Evolutionary conservation across 2,329 filamentous ascomycete genomes (phyloP).

Genomic region (Fusarium begoniae): DNA sequence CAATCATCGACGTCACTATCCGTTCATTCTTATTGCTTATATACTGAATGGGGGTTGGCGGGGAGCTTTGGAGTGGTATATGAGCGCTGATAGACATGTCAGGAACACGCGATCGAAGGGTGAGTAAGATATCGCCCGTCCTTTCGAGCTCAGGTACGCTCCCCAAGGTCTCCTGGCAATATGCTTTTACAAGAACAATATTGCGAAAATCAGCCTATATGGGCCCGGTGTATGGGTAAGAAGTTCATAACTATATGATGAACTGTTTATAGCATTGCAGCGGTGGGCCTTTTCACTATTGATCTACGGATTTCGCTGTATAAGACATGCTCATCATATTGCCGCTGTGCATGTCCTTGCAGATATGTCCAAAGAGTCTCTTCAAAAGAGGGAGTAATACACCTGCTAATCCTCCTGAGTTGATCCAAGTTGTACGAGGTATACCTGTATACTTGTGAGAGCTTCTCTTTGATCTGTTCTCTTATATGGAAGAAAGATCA

Average conservation of each 20-base stretch:
- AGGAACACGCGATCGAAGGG: too few species aligned
- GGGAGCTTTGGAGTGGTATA: neutral
- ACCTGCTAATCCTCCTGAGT: neutral
- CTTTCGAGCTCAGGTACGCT: neutral
- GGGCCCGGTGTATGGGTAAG: neutral
- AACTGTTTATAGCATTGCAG: accelerated
- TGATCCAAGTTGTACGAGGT: neutral
- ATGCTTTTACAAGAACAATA: neutral
- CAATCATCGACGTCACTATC: neutral
- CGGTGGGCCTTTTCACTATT: neutral
- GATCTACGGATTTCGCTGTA: neutral
- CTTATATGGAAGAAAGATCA: neutral
- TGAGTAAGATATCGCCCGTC: neutral
- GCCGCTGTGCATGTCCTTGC: too few species aligned
- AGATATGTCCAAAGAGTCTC: accelerated
- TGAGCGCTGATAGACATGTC: neutral
- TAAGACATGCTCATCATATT: too few species aligned
- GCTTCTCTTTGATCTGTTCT: neutral
- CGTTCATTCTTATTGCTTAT: too few species aligned
- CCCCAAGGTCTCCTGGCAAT: neutral
- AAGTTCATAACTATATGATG: neutral
- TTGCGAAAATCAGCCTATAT: neutral
- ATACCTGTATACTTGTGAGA: neutral
- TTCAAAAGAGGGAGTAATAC: neutral
- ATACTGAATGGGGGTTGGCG: neutral